Base-by-base conservation (phyloP, 371 early-diverging fungal species). In the Lichtheimia ramosa region DNA sequence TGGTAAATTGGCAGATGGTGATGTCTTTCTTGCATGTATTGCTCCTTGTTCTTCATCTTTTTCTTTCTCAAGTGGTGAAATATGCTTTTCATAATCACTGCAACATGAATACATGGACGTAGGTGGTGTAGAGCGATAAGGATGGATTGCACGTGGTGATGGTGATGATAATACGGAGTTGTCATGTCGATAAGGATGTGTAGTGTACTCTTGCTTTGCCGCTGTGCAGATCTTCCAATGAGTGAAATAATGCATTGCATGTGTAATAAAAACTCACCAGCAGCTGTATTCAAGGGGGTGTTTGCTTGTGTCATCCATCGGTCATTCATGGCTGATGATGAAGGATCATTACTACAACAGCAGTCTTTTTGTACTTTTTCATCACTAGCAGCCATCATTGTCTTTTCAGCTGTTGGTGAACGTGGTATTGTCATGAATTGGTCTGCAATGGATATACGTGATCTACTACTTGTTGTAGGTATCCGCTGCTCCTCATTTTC, bases 401-500 rank as follows among this genome's bases (percentile, higher is more conserved):
- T 43, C 10, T 43, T 43, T 28, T 43, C 24, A 24, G 62, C 42
- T 24, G 54, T 34, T 34, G 34, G 34, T 6, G 34, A 34, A 34
- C 34, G 34, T 34, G 34, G 34, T 34, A 34, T 34, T 10, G 58
- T 43, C 61, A 65, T 57, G 16, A 65, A 65, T 42, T 56, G 65
- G 18, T 61, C 65, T 21, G 65, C 65, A 48, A 65, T 65, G 2
- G 61, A 61, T 18, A 65, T 48, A 39, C 61, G 61, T 43, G 16
- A 23, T n/a, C 46, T 27, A 6, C 14, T 27, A 15, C 27, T 14
- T 25, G 27, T 13, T 51, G 13, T 6, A n/a, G 24, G 12, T 23
- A 14, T 51, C 3, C 24, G 12, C 14, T 21, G 25, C 14, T 49
- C 23, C 25, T 23, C 23, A 14, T 20, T 14, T 14, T 14, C 23